Conservation (phyloP, 441 rosid genomes). For the Arabidopsis lyrata region DNA sequence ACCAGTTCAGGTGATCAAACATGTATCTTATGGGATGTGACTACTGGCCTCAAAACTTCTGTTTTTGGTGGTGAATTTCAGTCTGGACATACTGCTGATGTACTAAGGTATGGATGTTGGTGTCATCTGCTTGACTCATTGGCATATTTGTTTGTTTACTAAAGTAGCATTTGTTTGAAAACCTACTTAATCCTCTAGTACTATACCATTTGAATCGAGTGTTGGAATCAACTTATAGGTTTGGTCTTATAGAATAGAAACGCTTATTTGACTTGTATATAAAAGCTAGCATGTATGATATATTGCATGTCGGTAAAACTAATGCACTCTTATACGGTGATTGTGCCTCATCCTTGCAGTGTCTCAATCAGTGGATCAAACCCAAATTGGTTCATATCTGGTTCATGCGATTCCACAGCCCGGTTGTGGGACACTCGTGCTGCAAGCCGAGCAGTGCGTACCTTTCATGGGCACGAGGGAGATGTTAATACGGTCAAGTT, state of each 20-base stretch:
- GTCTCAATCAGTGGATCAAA: conserved; percentile 79
- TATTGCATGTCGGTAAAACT: too few relatives aligned
- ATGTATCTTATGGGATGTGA: conserved; percentile 91
- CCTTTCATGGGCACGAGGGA: conserved; percentile 94
- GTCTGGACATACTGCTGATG: conserved; percentile 96
- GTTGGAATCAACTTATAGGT: background rate
- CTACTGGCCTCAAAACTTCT: conserved; percentile 92
- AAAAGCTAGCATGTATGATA: background rate
- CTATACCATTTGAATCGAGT: background rate
- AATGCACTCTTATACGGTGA: background rate
- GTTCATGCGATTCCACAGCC: conserved; percentile 94
- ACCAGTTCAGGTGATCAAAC: conserved; percentile 96
- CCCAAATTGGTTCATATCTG: conserved; percentile 88
- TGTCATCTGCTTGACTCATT: background rate
- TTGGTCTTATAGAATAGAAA: conserved; percentile 7
- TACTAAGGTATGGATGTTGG: conserved; percentile 65
- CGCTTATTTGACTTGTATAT: background rate
- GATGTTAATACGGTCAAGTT: conserved; percentile 93
- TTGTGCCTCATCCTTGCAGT: conserved; percentile 55
- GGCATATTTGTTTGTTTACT: background rate
- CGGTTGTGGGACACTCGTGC: conserved; percentile 96
- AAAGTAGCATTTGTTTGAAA: conserved; percentile 16
- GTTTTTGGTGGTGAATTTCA: conserved; percentile 98
- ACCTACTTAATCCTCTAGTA: background rate
- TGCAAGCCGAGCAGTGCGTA: conserved; percentile 91